Percentiles rank a stretch among this genome's conserved stretches.
Conservation (phyloP, 1,139 yeast species). For the Yamadazyma triangularis region DNA sequence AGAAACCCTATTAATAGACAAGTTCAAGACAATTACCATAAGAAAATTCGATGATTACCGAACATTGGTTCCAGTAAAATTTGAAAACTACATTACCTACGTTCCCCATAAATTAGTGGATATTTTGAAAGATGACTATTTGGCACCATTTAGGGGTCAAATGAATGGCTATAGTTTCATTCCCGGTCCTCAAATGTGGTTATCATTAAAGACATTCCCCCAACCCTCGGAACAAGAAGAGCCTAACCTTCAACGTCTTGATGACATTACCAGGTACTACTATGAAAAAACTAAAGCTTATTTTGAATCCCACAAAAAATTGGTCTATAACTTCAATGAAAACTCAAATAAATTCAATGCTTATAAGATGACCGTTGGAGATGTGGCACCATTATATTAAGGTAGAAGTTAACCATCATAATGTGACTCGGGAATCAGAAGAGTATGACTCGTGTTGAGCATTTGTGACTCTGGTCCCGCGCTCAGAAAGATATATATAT, state of each 20-base stretch:
- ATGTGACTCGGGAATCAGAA: no score
- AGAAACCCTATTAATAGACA: conserved; percentile 8
- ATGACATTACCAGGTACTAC: background rate
- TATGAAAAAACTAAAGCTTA: background rate
- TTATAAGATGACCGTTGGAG: no score
- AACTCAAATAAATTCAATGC: background rate
- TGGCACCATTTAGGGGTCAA: conserved; percentile 11
- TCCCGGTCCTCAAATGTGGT: conserved; percentile 10
- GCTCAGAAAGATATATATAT: no score
- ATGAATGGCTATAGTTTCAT: conserved; percentile 7
- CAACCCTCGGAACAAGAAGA: no score
- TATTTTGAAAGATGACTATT: conserved; percentile 26
- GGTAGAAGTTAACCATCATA: no score
- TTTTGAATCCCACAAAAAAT: background rate
- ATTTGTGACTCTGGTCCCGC: background rate
- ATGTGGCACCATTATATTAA: no score
- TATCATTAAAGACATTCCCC: conserved; percentile 1
- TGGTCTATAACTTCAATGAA: background rate
- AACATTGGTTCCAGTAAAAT: conserved; percentile 11
- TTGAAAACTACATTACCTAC: conserved; percentile 17
- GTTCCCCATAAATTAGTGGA: conserved; percentile 26
- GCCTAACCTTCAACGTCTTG: no score
- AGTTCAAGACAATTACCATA: conserved; percentile 4
- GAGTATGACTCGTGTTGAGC: no score
- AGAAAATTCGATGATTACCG: conserved; percentile 10